Evolutionary conservation across 2,329 filamentous ascomycete species (phyloP), one percentile per base, ranked within the genome.

Genomic region (Sarocladiaceae sp.): DNA sequence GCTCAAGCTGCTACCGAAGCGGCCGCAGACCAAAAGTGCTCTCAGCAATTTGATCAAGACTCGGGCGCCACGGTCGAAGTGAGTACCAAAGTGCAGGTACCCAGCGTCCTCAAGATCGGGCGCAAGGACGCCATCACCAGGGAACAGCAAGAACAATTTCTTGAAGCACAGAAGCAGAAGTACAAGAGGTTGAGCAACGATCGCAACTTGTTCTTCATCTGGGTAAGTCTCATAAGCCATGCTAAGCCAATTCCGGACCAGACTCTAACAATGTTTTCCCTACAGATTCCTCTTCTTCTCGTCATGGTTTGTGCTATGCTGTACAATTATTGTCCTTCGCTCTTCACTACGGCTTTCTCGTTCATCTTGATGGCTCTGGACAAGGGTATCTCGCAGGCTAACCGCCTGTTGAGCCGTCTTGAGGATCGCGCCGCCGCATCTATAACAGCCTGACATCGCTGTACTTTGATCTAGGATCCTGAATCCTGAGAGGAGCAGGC

Each of bases 121-220:
- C 75, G 78, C 54, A 85, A 84, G 67, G 77, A 83, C 60, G 75
- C 76, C 52, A 82, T 86, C 54, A 86, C 83, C 26, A 78, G 77
- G 62, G 82, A 85, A 62, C 82, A 86, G 62, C 81, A 84, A 63
- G 81, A 83, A 58, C 80, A 80, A 58, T 74, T 87, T 56, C 72
- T 83, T 40, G 71, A 80, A 50, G 81, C 77, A 23, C 80, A 83
- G 56, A 79, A 83, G 52, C 75, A 78, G 63, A 84, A 81, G 64
- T 71, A 84, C 60, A 86, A 86, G 75, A 77, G 75, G 54, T 70
- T 85, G 54, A 77, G 80, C 57, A 80, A 79, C 54, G 84, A 87
- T 60, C 77, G 78, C 59, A 85, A 86, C 62, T 71, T 87, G 42
- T 87, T 84, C 71, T 83, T 86, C 58, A 76, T 87, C 60, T 87